These are phyloP conservation scores for Fusarium beomiforme DNA, from an alignment of 2,329 filamentous ascomycete species.

Conservation along the genomic window DNA sequence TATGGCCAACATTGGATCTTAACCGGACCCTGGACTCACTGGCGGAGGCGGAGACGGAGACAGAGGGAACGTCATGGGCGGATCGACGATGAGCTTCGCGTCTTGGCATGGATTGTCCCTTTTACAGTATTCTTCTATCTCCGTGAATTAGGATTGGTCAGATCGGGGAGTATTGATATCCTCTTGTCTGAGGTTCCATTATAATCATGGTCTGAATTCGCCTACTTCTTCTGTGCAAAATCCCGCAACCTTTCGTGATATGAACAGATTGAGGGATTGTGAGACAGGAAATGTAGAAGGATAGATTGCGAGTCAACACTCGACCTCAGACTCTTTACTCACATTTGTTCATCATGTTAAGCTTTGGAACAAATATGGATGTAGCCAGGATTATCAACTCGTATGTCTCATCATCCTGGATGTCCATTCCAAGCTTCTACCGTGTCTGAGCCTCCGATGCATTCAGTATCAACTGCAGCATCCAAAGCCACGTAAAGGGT, in stretches of 20 bases:
- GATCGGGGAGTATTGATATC: background rate
- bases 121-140: slow-evolving; percentile 8
- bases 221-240: slow-evolving; percentile 18
- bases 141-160: slow-evolving; percentile 20
- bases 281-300: background rate
- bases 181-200: background rate
- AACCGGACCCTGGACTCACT: slow-evolving; percentile 23
- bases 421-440: slow-evolving; percentile 19
- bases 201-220: background rate
- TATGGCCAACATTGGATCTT: slow-evolving; percentile 27
- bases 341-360: background rate
- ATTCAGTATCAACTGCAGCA: background rate
- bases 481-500: background rate
- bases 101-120: slow-evolving; percentile 28
- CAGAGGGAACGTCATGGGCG: slow-evolving; percentile 31
- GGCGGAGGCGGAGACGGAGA: slow-evolving; percentile 11
- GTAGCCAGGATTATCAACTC: background rate
- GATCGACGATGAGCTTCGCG: slow-evolving; percentile 33
- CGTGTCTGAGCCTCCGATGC: no score
- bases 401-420: background rate
- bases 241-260: slow-evolving; percentile 20
- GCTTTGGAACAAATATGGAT: background rate
- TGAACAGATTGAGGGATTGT: background rate
- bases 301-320: slow-evolving; percentile 7
- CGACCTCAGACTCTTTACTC: background rate